Base-by-base conservation (phyloP, 345 rosid genomes). In the Hypericum androsaemum region DNA sequence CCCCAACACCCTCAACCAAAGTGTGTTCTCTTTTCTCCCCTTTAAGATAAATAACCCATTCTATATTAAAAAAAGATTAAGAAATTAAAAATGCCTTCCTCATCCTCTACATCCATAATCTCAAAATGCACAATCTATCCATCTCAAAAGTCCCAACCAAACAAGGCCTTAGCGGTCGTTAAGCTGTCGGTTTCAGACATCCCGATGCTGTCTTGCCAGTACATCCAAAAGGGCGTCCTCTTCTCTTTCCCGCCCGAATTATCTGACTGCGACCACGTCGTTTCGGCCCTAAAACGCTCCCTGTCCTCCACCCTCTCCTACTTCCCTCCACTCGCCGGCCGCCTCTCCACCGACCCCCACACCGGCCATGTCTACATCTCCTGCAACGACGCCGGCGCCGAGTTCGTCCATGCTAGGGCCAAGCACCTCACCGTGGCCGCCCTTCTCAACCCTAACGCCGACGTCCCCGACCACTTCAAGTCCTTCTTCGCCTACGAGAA, bases 121-220 rank as follows among this genome's bases (percentile, higher is more conserved):
- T 83, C 97, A 12, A 80, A 73, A 71, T 78, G 81, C 74, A 78
- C 75, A 0, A 58, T 88, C 9, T 59, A 50, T 59, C 95, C 96
- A 1, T 71, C 71, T 44, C 63, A 68, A 22, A 59, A 50, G 37
- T 68, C 95, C 61, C 17, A 12, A 12, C 14, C 50, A 22, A 22
- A 22, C 50, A 10, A 17, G 28, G 7, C 71, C 40, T 38, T 59
- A 41, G 50, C 52, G 52, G 11, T 81, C 44, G 63, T 83, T 7
- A 76, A 73, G 64, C 95, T 92, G 64, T 85, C 94, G 6, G 95
- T 88, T 53, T 92, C 98, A 35, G 98, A 92, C 64, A 75, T 88
- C 40, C 96, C 95, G 16, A 92, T 92, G 98, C 94, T 92, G 48
- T 83, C 98, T 1, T 92, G 98, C 54, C 98, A 92, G 16, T 92